These are phyloP conservation scores for Rusavskia elegans DNA, from an alignment of 495 filamentous ascomycete genomes.

Conservation along the genomic window DNA sequence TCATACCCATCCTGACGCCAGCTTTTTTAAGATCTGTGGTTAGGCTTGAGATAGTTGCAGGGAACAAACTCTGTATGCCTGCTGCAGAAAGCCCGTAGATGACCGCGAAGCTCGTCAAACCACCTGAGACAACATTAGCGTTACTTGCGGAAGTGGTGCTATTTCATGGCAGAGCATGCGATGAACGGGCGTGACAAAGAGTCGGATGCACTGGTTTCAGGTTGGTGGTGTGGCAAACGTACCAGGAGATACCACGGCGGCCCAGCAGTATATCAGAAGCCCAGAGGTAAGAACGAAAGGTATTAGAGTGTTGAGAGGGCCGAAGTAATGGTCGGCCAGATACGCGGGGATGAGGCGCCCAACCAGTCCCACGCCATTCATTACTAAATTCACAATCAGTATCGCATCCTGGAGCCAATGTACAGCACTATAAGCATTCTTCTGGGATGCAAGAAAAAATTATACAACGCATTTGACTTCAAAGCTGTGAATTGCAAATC, in stretches of 20 bases:
- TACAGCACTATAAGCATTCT: no score
- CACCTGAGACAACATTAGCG: no score
- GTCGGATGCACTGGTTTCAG: no score
- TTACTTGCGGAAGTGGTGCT: no score
- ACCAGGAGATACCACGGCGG: conserved; percentile 28
- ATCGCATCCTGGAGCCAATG: no score
- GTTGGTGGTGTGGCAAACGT: neutral
- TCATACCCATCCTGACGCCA: conserved; percentile 56
- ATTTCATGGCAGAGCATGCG: no score
- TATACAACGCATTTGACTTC: no score
- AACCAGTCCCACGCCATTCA: conserved; percentile 46
- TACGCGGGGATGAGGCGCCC: conserved; percentile 44
- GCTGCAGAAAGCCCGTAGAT: conserved; percentile 40
- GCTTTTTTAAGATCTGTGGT: conserved; percentile 42
- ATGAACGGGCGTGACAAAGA: no score
- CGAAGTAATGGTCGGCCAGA: conserved; percentile 40
- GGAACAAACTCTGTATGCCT: conserved; percentile 45
- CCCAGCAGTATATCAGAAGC: conserved; percentile 39
- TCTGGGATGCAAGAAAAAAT: no score
- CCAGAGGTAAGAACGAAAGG: conserved; percentile 26
- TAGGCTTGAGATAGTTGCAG: conserved; percentile 38
- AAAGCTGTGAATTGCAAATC: no score
- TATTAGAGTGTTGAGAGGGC: conserved; percentile 38
- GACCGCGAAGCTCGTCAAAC: conserved; percentile 39
- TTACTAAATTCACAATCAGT: conserved; percentile 13